phyloP scores from a whole-genome alignment of 139 green algal genomes.

The Volvox reticuliferus region DNA sequence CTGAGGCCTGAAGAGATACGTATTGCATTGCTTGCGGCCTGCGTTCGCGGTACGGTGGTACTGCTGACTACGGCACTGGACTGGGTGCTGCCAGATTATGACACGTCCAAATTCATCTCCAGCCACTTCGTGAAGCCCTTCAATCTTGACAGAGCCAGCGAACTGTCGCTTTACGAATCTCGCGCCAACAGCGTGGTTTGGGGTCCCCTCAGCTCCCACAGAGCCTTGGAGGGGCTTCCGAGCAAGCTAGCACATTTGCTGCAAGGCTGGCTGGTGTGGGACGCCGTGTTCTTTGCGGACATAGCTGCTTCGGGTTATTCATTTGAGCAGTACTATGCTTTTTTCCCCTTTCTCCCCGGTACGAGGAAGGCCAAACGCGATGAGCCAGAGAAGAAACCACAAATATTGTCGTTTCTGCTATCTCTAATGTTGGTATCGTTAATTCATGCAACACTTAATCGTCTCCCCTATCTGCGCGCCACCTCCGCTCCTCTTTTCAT shows the following conservation, averaged over 20 bases:
- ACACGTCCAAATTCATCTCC: slow-evolving; percentile 64
- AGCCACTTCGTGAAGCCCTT: background rate
- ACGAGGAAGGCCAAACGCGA: background rate
- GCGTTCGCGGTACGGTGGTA: background rate
- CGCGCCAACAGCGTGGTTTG: background rate
- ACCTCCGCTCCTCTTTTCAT: too few species aligned
- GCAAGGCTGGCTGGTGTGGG: slow-evolving; percentile 76
- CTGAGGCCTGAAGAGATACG: background rate
- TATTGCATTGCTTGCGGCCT: background rate
- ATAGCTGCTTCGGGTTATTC: slow-evolving; percentile 89
- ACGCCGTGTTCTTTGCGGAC: slow-evolving; percentile 85
- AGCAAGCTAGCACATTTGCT: background rate
- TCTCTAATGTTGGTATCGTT: too few species aligned
- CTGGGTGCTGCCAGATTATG: slow-evolving; percentile 64
- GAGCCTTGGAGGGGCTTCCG: background rate
- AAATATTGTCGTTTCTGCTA: too few species aligned
- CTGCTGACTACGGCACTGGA: background rate
- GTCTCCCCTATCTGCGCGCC: too few species aligned
- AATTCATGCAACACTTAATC: too few species aligned
- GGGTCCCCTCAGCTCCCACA: background rate
- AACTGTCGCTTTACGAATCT: background rate
- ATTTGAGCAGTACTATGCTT: slow-evolving; percentile 93
- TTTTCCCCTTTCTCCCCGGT: slow-evolving; percentile 90
- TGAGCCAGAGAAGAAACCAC: too few species aligned
- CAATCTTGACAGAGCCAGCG: background rate